Percentiles rank a stretch among this genome's conserved stretches.
Conservation (phyloP, 2,329 filamentous ascomycete genomes). For the Aspergillus brunneoviolaceus region DNA sequence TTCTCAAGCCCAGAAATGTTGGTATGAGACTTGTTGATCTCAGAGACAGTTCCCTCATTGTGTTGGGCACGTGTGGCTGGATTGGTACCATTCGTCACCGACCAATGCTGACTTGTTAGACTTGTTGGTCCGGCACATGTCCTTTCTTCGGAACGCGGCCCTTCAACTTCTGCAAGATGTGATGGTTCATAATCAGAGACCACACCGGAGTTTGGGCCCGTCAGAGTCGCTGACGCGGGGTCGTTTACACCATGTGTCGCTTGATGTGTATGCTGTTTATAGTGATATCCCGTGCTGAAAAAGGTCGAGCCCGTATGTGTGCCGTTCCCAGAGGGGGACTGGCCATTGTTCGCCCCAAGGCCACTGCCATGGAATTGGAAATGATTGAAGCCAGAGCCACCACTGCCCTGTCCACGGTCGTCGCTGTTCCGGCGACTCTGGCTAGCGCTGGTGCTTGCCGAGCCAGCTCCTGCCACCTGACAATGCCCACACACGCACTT, state of each 20-base stretch:
- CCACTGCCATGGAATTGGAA: background rate
- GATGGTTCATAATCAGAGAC: background rate
- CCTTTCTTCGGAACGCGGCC: background rate
- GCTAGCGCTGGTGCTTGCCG: slow-evolving; percentile 6
- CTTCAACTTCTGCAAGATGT: background rate
- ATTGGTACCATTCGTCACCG: background rate
- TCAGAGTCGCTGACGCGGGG: background rate
- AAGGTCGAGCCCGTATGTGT: background rate
- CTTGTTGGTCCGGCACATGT: background rate
- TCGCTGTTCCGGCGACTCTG: slow-evolving; percentile 13
- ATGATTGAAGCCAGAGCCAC: slow-evolving; percentile 3
- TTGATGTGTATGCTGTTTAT: background rate
- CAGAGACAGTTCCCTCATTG: background rate
- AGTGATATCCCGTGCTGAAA: background rate
- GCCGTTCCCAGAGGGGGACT: background rate
- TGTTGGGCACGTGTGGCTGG: background rate
- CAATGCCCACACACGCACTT: slow-evolving; percentile 17
- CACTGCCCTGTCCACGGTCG: slow-evolving; percentile 2
- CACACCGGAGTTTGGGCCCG: background rate
- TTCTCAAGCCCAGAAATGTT: background rate
- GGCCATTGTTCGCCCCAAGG: background rate
- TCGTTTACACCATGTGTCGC: background rate
- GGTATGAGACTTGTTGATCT: background rate
- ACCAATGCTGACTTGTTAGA: background rate
- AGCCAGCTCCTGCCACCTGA: slow-evolving; percentile 2